phyloP scores from a whole-genome alignment of 768 basidiomycete species.

The Hemileccinum impolitum region DNA sequence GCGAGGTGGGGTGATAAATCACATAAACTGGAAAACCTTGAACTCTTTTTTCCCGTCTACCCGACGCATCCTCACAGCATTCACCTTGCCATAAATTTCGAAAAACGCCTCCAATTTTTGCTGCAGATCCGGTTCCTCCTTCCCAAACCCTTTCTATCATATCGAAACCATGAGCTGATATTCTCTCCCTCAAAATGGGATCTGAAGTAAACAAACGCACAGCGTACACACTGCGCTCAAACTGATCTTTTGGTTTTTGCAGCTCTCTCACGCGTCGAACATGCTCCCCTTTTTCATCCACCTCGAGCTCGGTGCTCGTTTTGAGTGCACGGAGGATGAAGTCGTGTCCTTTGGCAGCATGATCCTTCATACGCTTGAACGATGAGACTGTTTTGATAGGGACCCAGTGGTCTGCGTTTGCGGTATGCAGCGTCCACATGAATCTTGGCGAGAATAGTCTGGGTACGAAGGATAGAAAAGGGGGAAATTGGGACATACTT shows the following conservation, averaged over 20 bases:
- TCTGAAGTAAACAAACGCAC: slow-evolving; percentile 47
- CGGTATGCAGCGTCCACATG: slow-evolving; percentile 90
- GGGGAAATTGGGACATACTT: slow-evolving; percentile 42
- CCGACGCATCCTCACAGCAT: slow-evolving; percentile 85
- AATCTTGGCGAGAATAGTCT: slow-evolving; percentile 48
- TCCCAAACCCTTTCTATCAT: slow-evolving; percentile 82
- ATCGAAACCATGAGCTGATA: not conserved
- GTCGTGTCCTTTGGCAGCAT: slow-evolving; percentile 50
- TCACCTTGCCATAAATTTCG: slow-evolving; percentile 68
- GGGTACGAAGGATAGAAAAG: not conserved
- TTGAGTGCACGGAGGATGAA: slow-evolving; percentile 73
- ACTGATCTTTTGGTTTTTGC: slow-evolving; percentile 72
- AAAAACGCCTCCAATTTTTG: slow-evolving; percentile 77
- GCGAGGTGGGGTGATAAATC: not conserved
- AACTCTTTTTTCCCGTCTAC: slow-evolving; percentile 76
- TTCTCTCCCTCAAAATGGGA: not conserved
- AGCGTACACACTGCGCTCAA: slow-evolving; percentile 85
- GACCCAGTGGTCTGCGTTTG: slow-evolving; percentile 85
- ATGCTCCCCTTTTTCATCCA: slow-evolving; percentile 69
- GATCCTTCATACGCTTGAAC: slow-evolving; percentile 94
- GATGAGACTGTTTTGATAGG: slow-evolving; percentile 82
- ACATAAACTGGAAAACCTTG: slow-evolving; percentile 55
- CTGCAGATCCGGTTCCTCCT: slow-evolving; percentile 63
- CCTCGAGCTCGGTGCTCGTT: slow-evolving; percentile 55
- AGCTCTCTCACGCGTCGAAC: slow-evolving; percentile 75